Conservation (phyloP, 2,329 filamentous ascomycete genomes). For the Aspergillus sp. region DNA sequence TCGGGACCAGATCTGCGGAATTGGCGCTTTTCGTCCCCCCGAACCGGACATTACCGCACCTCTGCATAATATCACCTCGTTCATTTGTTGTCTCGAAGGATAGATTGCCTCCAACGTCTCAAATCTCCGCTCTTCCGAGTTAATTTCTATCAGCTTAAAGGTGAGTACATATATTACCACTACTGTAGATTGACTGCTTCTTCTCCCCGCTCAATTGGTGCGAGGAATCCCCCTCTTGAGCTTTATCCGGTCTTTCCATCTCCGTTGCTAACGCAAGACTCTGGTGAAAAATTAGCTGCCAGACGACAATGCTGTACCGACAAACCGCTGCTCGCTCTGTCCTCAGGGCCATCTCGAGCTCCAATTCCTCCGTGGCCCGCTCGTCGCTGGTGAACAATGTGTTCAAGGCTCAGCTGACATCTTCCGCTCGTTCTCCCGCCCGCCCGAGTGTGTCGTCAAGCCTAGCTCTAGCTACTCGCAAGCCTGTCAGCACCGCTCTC, state of each 20-base stretch:
- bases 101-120: constrained; percentile 30
- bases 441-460: constrained; percentile 36
- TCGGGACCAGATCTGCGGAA: constrained; percentile 23
- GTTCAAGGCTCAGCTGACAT: constrained; percentile 47
- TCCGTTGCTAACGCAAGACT: constrained; percentile 29
- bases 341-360: constrained; percentile 44
- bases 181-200: constrained; percentile 21
- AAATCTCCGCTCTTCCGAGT: constrained; percentile 37
- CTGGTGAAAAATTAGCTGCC: constrained; percentile 31
- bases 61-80: constrained; percentile 36
- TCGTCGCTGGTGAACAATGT: constrained; percentile 41
- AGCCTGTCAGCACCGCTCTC: constrained; percentile 49
- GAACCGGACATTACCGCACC: constrained; percentile 29
- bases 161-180: constrained; percentile 34
- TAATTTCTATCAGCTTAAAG: constrained; percentile 29
- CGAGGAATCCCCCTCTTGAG: constrained; percentile 17
- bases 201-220: constrained; percentile 36
- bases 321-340: constrained; percentile 46
- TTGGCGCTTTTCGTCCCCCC: constrained; percentile 28
- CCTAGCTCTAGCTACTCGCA: constrained; percentile 45
- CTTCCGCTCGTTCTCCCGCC: constrained; percentile 39
- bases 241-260: constrained; percentile 34
- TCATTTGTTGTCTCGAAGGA: constrained; percentile 28
- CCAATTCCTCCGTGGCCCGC: constrained; percentile 44
- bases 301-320: constrained; percentile 48